Evolutionary conservation across 495 filamentous ascomycete species (phyloP).

Genomic region (Ramalina peruviana): DNA sequence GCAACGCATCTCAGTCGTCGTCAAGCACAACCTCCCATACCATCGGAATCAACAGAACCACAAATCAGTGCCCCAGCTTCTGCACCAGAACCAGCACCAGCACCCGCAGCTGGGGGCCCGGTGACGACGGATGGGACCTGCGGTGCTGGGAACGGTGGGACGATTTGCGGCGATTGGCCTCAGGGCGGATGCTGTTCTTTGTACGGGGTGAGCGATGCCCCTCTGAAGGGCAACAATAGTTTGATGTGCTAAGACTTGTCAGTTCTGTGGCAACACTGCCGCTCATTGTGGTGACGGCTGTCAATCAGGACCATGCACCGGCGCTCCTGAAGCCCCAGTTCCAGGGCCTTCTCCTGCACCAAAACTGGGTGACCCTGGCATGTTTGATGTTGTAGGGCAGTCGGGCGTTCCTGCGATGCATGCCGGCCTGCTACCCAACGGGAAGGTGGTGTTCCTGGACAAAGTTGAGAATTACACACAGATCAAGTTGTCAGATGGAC

Average conservation of each 20-base stretch:
- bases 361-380: conserved; percentile 25
- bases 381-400: conserved; percentile 34
- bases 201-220: conserved; percentile 25
- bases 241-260: not conserved
- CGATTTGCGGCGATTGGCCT: conserved; percentile 34
- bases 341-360: conserved; percentile 25
- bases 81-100: conserved; percentile 18
- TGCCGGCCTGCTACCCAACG: conserved; percentile 45
- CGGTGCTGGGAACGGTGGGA: conserved; percentile 29
- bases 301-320: conserved; percentile 24
- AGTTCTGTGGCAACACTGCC: conserved; percentile 22
- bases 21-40: conserved; percentile 2
- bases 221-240: no score
- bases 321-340: conserved; percentile 17
- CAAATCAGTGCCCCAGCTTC: conserved; percentile 20
- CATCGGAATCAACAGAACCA: conserved; percentile 23
- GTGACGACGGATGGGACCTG: conserved; percentile 35
- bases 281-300: conserved; percentile 27
- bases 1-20: not conserved
- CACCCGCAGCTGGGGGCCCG: conserved; percentile 20
- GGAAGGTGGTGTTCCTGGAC: conserved; percentile 46
- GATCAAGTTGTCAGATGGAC: conserved; percentile 36
- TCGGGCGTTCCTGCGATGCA: conserved; percentile 53
- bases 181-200: conserved; percentile 36
- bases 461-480: conserved; percentile 51